Evolutionary conservation across 1,284 basidiomycete genomes (phyloP).

Genomic region (Heterobasidion parviporum): DNA sequence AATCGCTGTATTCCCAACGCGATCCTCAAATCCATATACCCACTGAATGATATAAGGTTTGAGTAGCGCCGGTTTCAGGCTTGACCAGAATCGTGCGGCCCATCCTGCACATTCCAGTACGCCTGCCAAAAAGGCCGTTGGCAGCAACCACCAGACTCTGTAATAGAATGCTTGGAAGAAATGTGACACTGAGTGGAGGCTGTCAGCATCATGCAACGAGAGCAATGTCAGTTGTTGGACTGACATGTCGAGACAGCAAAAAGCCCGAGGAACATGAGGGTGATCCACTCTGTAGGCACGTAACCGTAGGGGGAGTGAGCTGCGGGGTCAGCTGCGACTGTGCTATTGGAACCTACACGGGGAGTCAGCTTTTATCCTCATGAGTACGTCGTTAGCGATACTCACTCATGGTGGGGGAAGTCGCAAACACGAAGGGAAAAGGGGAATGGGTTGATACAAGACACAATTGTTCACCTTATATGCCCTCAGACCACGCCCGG

Average conservation of each 20-base stretch:
- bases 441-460: too few species aligned
- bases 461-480: too few species aligned
- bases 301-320: constrained; percentile 18
- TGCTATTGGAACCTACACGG: background rate
- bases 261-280: constrained; percentile 15
- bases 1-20: background rate
- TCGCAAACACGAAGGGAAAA: too few species aligned
- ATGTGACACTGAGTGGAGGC: constrained; percentile 24
- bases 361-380: background rate
- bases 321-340: background rate
- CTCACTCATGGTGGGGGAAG: too few species aligned
- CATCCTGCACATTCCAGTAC: constrained; percentile 34
- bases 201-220: background rate
- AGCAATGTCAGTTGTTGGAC: background rate
- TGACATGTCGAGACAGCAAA: constrained; percentile 11
- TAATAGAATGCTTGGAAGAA: constrained; percentile 29
- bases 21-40: constrained; percentile 14
- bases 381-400: too few species aligned
- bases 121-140: constrained; percentile 38
- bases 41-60: constrained; percentile 21
- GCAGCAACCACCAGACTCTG: constrained; percentile 40
- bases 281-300: constrained; percentile 22
- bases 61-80: constrained; percentile 11
- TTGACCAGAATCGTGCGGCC: constrained; percentile 20
- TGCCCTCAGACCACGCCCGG: too few species aligned